Base-by-base conservation (phyloP, 2,329 filamentous ascomycete genomes). In the Colletotrichum chlorophyti region DNA sequence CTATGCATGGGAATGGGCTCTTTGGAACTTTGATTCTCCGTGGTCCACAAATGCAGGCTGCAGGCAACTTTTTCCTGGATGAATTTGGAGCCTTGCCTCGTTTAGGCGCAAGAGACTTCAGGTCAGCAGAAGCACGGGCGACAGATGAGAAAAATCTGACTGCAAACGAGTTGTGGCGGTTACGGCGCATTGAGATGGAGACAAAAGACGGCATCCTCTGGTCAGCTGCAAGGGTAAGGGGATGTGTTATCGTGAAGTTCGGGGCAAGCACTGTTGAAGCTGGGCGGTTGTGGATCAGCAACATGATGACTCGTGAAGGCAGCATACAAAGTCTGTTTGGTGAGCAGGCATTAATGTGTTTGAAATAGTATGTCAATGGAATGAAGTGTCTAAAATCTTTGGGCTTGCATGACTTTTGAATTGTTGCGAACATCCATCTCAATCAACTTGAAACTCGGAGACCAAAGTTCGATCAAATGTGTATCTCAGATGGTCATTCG, bases 181-280 rank as follows among this genome's bases (percentile, higher is more conserved):
- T 71, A 24, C 69, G 69, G 47, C 81, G 89, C 60, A 76, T 89
- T 17, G 69, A 72, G 52, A 77, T 80, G 68, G 90, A 95, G 71
- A 81, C 75, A 60, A 68, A 74, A 9, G 77, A 82, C 45, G 83
- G 83, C 14, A 73, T 96, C 4, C 78, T 94, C 4, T 97, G 93
- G 91, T 93, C 92, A 23, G 91, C 90, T 11, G 91, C 93, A 12
- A 83, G 83, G 23, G 86, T 96, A 29, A 83, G 93, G 50, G 89
- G 91, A 4, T 97, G 94, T 68, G 89, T 95, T 4, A 82, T 97
- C 23, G 89, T 98, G 65, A 98, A 98, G 72, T 96, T 98, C 71
- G 92, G 91, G 2, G 91, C 93, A 2, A 82, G 81, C 52, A 89
- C 88, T 40, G 89, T 97, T 21, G 93, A 98, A 71, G 89, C 88